Conservation (phyloP, 352 stramenopile genomes). For the Pythium myriotylum region DNA sequence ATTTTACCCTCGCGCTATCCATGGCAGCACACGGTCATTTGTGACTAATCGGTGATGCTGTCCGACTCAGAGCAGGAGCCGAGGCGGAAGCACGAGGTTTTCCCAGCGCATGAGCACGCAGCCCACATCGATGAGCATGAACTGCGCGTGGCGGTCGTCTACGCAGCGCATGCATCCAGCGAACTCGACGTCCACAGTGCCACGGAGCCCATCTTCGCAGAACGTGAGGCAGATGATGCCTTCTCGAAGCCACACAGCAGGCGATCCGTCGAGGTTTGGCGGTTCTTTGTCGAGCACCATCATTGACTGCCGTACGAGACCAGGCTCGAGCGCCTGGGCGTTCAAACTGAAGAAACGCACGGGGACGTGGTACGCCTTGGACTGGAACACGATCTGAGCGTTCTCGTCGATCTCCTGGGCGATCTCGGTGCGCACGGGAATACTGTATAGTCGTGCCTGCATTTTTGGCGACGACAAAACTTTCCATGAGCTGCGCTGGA, state of each 20-base stretch:
- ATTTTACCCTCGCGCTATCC: no score
- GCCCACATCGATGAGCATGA: constrained; percentile 48
- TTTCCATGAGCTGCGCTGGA: constrained; percentile 7
- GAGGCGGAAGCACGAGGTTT: constrained; percentile 43
- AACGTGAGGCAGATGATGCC: constrained; percentile 17
- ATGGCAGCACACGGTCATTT: no score
- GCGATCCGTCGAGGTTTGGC: neutral
- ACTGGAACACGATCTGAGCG: constrained; percentile 12
- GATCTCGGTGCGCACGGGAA: neutral
- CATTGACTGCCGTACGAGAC: constrained; percentile 5
- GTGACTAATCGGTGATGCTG: no score
- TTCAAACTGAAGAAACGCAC: constrained; percentile 15
- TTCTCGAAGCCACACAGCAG: constrained; percentile 10
- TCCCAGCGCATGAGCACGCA: constrained; percentile 57
- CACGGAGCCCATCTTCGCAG: neutral
- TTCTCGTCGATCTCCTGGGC: constrained; percentile 16
- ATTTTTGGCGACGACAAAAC: constrained; percentile 3
- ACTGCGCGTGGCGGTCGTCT: constrained; percentile 42
- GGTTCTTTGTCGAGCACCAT: constrained; percentile 10
- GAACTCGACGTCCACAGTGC: constrained; percentile 9
- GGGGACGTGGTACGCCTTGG: constrained; percentile 4
- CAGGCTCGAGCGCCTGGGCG: neutral
- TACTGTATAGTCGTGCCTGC: constrained; percentile 14
- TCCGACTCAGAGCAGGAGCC: constrained; percentile 15
- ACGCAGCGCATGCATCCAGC: constrained; percentile 27